phyloP scores from a whole-genome alignment of 208 protist genomes.

The Wallacemonas sp. region DNA sequence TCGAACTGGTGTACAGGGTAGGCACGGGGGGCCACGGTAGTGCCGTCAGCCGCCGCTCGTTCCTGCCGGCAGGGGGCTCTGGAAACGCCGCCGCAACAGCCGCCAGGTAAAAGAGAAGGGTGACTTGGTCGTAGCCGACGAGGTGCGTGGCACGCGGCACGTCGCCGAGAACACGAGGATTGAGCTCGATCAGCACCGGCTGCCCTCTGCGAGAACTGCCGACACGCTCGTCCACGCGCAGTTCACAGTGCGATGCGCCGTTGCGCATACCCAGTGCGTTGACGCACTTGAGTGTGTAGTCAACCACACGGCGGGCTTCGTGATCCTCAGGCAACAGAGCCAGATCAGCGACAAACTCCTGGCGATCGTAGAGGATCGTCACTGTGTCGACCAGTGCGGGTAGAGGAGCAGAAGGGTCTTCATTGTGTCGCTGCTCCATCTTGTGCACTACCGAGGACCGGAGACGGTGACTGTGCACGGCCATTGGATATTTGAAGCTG shows the following conservation, averaged over 20 bases:
- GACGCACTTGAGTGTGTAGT: slow-evolving; percentile 74
- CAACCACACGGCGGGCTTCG: slow-evolving; percentile 56
- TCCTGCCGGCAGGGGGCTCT: slow-evolving; percentile 10
- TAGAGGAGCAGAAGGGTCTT: not conserved
- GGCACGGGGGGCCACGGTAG: slow-evolving; percentile 80
- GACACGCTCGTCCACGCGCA: slow-evolving; percentile 66
- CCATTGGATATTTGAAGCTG: slow-evolving; percentile 73
- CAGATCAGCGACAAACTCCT: slow-evolving; percentile 60
- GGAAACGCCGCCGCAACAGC: slow-evolving; percentile 42
- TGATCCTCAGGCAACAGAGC: slow-evolving; percentile 26
- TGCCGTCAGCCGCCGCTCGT: not conserved
- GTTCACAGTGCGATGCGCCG: slow-evolving; percentile 81
- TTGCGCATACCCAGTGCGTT: slow-evolving; percentile 72
- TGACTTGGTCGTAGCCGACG: slow-evolving; percentile 82
- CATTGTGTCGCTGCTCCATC: slow-evolving; percentile 13
- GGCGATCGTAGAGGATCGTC: slow-evolving; percentile 73
- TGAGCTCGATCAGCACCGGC: slow-evolving; percentile 88
- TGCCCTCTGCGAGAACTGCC: slow-evolving; percentile 21
- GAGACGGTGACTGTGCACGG: slow-evolving; percentile 43
- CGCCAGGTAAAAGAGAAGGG: slow-evolving; percentile 67
- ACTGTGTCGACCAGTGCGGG: slow-evolving; percentile 23
- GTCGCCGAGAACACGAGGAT: slow-evolving; percentile 81
- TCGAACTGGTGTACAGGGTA: slow-evolving; percentile 42
- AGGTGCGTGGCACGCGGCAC: slow-evolving; percentile 61
- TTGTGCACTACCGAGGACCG: slow-evolving; percentile 22